phyloP scores from a whole-genome alignment of 2,329 filamentous ascomycete genomes.

The Epichloe coenophiala region DNA sequence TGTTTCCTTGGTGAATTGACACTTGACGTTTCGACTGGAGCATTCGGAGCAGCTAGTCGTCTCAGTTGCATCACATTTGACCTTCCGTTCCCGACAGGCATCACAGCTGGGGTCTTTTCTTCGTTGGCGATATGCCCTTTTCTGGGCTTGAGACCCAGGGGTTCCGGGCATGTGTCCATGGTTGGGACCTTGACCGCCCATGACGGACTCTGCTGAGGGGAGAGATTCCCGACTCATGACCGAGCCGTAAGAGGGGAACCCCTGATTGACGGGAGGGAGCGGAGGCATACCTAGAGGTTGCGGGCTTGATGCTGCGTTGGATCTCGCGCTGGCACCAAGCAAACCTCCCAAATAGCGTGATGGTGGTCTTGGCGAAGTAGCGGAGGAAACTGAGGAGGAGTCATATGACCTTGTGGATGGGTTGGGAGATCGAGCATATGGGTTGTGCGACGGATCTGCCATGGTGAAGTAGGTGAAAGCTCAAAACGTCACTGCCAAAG shows the following conservation, averaged over 20 bases:
- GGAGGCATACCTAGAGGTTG: constrained; percentile 41
- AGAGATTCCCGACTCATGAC: constrained; percentile 45
- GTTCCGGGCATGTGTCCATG: constrained; percentile 24
- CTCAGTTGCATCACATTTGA: constrained; percentile 91
- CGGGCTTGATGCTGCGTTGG: constrained; percentile 33
- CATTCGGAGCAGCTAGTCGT: constrained; percentile 95
- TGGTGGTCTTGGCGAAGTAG: constrained; percentile 43
- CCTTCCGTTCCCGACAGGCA: constrained; percentile 77
- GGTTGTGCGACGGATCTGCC: constrained; percentile 40
- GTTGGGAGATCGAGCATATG: constrained; percentile 48
- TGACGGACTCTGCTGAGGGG: constrained; percentile 42
- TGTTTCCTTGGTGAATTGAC: constrained; percentile 98
- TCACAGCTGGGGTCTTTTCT: constrained; percentile 96
- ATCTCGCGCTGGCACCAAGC: constrained; percentile 37
- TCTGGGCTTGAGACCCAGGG: constrained; percentile 53
- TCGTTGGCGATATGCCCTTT: constrained; percentile 85
- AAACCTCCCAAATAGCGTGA: constrained; percentile 37
- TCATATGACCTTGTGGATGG: constrained; percentile 48
- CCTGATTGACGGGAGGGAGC: constrained; percentile 32
- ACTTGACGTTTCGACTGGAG: constrained; percentile 90
- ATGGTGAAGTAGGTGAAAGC: constrained; percentile 22
- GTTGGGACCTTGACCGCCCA: constrained; percentile 35
- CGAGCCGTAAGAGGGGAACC: constrained; percentile 39
- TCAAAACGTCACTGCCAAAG: neutral
- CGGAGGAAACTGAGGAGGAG: constrained; percentile 49